Conservation (phyloP, 2,329 filamentous ascomycete genomes). For the Fusarium austroafricanum region DNA sequence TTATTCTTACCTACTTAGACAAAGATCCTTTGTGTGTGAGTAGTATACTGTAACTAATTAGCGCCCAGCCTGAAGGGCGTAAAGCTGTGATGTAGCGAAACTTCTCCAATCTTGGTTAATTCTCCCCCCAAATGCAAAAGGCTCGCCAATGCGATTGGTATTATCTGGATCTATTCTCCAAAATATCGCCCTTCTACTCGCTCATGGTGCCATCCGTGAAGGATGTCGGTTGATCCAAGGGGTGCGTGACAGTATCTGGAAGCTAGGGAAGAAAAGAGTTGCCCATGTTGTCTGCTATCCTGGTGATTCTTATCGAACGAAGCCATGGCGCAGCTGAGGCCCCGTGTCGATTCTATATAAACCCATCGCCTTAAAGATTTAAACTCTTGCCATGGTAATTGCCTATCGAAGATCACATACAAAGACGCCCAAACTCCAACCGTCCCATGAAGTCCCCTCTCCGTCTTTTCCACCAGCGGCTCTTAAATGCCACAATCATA, state of each 20-base stretch:
- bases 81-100: background rate
- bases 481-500: constrained; percentile 61
- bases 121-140: background rate
- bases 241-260: background rate
- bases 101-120: background rate
- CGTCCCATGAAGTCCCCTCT: constrained; percentile 17
- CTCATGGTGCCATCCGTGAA: background rate
- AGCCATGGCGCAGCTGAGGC: background rate
- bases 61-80: background rate
- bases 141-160: background rate
- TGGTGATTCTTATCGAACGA: background rate
- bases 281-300: background rate
- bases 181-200: background rate
- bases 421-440: constrained; percentile 39
- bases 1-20: background rate
- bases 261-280: background rate
- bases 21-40: background rate
- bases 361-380: background rate
- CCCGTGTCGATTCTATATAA: background rate
- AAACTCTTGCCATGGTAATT: background rate
- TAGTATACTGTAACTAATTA: background rate
- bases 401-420: constrained; percentile 14
- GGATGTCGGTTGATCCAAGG: background rate
- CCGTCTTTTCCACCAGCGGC: background rate
- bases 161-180: background rate